Evolutionary conservation across 495 filamentous ascomycete genomes (phyloP).

Genomic region (Recurvomyces mirabilis): DNA sequence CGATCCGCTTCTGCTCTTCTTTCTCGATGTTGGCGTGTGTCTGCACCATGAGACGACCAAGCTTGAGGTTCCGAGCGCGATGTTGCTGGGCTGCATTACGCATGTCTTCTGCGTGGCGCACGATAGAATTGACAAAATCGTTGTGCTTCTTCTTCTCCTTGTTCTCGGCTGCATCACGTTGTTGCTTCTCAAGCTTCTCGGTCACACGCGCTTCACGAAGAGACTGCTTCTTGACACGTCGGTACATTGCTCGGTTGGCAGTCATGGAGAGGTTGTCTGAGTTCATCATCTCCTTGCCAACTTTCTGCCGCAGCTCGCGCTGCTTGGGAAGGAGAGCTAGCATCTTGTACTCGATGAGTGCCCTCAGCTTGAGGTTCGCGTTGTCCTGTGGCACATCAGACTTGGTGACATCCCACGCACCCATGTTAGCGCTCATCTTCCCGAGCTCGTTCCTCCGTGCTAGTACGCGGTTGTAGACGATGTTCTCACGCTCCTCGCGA

Average conservation of each 20-base stretch:
- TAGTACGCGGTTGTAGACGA: slow-evolving; percentile 79
- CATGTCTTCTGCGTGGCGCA: slow-evolving; percentile 55
- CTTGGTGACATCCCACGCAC: slow-evolving; percentile 67
- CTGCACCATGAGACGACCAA: slow-evolving; percentile 72
- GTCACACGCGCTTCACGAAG: slow-evolving; percentile 93
- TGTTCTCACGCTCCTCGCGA: slow-evolving; percentile 71
- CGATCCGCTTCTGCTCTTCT: slow-evolving; percentile 94
- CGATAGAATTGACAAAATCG: slow-evolving; percentile 69
- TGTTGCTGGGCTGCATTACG: slow-evolving; percentile 51
- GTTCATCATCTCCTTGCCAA: slow-evolving; percentile 80
- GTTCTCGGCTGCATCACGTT: slow-evolving; percentile 84
- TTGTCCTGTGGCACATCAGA: slow-evolving; percentile 60
- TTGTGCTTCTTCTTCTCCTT: slow-evolving; percentile 93
- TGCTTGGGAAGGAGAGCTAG: slow-evolving; percentile 76
- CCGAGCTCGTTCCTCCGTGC: slow-evolving; percentile 74
- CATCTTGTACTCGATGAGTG: slow-evolving; percentile 85
- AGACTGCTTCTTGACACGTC: slow-evolving; percentile 92
- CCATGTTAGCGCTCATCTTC: slow-evolving; percentile 66
- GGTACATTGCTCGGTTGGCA: slow-evolving; percentile 75
- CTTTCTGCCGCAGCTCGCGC: slow-evolving; percentile 66
- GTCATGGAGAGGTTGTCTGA: slow-evolving; percentile 93
- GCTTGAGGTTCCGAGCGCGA: slow-evolving; percentile 60
- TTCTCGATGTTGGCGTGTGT: slow-evolving; percentile 96
- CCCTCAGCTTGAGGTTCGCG: slow-evolving; percentile 75
- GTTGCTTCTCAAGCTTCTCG: slow-evolving; percentile 97